Base-by-base conservation (phyloP, 805 yeast species). In the Suhomyces emberorum region DNA sequence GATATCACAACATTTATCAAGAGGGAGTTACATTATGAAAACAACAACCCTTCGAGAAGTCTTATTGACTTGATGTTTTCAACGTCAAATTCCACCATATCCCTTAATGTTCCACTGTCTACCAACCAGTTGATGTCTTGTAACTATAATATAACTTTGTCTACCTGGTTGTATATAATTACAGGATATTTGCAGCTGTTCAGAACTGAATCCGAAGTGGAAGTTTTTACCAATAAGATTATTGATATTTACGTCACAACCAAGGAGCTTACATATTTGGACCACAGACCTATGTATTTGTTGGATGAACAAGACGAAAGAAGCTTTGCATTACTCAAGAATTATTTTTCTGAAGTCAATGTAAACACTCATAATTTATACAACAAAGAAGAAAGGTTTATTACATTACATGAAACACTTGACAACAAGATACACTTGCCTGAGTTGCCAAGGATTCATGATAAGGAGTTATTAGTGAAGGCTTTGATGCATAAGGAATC, bases 401-500 rank as follows among this genome's bases (percentile, higher is more conserved):
- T 59, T 18, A 48, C 48, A 3, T 51, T 60, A 36, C 48, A 47
- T 34, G 54, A 56, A 20, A 44, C 58, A 3, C 47, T 39, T n/a
- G 48, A 54, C 32, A 39, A 41, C n/a, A 42, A 38, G 7, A 61
- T 65, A 5, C 33, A 37, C 14, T 47, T 66, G 26, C 72, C 72
- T 2, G 51, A 55, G 4, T 54, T 66, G 27, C 72, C 72, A 7
- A 48, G 38, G 33, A 51, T 66, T 22, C 36, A 49, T 8, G 48
- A 62, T 34, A 54, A 54, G 32, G 48, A 48, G 15, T 41, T 62
- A 15, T 45, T 65, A 15, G 59, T 59, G 6, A 61, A 61, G 39
- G 57, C 67, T 0, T 55, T 66, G 31, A 51, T 65, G 44, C 72
- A 66, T 37, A 60, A 63, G 43, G 72, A 66, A 38, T 48, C 63